These are phyloP conservation scores for Bipolaris sorokiniana DNA, from an alignment of 2,329 filamentous ascomycete genomes.

Conservation along the genomic window DNA sequence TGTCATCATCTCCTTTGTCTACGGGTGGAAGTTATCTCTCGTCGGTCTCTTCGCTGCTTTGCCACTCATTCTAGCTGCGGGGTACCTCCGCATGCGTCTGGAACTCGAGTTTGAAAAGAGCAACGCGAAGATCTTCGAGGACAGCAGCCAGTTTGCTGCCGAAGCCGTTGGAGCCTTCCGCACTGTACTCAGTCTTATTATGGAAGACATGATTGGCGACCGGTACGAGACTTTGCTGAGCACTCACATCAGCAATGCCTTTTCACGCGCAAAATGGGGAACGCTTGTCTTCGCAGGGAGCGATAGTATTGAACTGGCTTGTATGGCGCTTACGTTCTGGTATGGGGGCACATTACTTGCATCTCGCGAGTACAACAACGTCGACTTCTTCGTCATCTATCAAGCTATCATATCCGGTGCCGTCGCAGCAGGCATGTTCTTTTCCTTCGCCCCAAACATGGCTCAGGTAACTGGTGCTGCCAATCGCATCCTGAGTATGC, in stretches of 20 bases:
- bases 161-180: conserved; percentile 77
- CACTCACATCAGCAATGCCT: conserved; percentile 65
- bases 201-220: conserved; percentile 69
- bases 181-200: conserved; percentile 72
- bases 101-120: conserved; percentile 73
- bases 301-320: conserved; percentile 69
- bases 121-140: conserved; percentile 70
- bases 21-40: conserved; percentile 77
- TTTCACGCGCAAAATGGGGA: conserved; percentile 65
- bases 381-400: conserved; percentile 61
- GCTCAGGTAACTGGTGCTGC: conserved; percentile 46
- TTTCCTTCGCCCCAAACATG: conserved; percentile 56
- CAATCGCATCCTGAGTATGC: conserved; percentile 47
- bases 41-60: conserved; percentile 67
- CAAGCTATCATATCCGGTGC: conserved; percentile 57
- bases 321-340: conserved; percentile 68
- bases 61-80: conserved; percentile 58
- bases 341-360: conserved; percentile 51
- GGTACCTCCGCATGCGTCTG: conserved; percentile 59
- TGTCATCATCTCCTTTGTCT: conserved; percentile 70
- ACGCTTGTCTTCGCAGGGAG: conserved; percentile 72
- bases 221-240: conserved; percentile 67
- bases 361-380: conserved; percentile 55
- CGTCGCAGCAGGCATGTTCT: conserved; percentile 48
- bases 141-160: conserved; percentile 75